Percentiles rank a stretch among this genome's conserved stretches.
Evolutionary conservation across 1,284 basidiomycete genomes (phyloP).

Genomic region (Cystobasidium sp.): DNA sequence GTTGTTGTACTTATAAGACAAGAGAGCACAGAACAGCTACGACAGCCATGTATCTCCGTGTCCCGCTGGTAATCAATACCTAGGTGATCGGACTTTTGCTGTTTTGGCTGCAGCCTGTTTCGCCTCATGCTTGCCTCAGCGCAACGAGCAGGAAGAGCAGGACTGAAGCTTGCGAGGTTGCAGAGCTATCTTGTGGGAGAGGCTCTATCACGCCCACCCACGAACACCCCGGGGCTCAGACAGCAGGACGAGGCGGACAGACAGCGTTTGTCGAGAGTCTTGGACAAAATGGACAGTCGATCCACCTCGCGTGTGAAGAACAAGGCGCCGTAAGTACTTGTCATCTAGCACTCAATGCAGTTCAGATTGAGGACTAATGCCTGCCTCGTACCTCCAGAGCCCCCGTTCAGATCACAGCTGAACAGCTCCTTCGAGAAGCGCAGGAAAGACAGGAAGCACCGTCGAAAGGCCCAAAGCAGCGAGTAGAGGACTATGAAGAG

Average conservation of each 20-base stretch:
- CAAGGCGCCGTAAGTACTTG: slow-evolving; percentile 37
- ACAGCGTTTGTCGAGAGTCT: neutral
- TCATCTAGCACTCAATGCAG: neutral
- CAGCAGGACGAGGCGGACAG: no score
- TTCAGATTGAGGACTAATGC: neutral
- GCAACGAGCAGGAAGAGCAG: no score
- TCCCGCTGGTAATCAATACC: no score
- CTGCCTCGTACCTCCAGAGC: slow-evolving; percentile 2
- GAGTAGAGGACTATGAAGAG: slow-evolving; percentile 96
- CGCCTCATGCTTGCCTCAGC: no score
- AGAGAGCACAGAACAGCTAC: no score
- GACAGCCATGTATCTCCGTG: no score
- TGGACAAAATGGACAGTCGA: slow-evolving; percentile 31
- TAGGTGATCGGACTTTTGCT: no score
- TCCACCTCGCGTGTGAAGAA: slow-evolving; percentile 44
- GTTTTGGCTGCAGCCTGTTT: no score
- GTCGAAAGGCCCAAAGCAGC: slow-evolving; percentile 87
- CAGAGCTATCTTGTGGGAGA: no score
- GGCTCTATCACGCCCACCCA: no score
- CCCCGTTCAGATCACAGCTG: slow-evolving; percentile 80
- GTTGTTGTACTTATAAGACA: neutral
- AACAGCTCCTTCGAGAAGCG: slow-evolving; percentile 95
- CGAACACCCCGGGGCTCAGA: no score
- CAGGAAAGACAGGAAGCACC: slow-evolving; percentile 95
- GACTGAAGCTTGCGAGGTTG: no score